Base-by-base conservation (phyloP, 2,329 filamentous ascomycete species). In the Xylariaceae sp. region DNA sequence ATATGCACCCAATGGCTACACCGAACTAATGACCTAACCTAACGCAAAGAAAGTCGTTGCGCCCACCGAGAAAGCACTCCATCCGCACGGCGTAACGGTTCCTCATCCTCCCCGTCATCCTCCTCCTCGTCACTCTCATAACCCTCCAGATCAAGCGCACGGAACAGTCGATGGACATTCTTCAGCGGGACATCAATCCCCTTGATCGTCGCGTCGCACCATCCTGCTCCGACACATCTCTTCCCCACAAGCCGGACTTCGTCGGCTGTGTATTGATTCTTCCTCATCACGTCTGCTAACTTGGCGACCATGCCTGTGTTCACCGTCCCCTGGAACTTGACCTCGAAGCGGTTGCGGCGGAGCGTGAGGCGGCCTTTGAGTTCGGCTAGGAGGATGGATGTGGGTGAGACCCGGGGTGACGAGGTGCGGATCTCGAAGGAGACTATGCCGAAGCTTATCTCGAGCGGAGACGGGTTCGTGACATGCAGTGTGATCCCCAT, bases 371-470 rank as follows among this genome's bases (percentile, higher is more conserved):
- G 43, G 37, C 60, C 58, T 37, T 54, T 57, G 5, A 61, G 53
- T 19, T 50, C 45, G 7, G 54, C 59, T 3, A 61, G 38, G 19
- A 50, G 27, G n/a, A 41, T 38, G 35, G 16, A 12, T 4, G 27
- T 16, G 4, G 16, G 12, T 16, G 12, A 14, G 4, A 14, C 27
- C 12, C 12, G 12, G 7, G 27, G 27, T 5, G 14, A 12, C 20
- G 12, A 19, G 35, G 19, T 12, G 20, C 12, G 22, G 19, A 39
- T 16, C 40, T 59, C 56, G 49, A 63, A 58, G 4, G 22, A 46
- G 49, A 57, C 61, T 4, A 35, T 44, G 16, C 59, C 58, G 47
- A 63, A 58, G 48, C 49, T 56, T 22, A 62, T 48, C 44, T 61
- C 55, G 6, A 63, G 40, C 2, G 58, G 57, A 22, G 51, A 55